Evolutionary conservation across 2,329 filamentous ascomycete species (phyloP).

Genomic region (Nakataea oryzae): DNA sequence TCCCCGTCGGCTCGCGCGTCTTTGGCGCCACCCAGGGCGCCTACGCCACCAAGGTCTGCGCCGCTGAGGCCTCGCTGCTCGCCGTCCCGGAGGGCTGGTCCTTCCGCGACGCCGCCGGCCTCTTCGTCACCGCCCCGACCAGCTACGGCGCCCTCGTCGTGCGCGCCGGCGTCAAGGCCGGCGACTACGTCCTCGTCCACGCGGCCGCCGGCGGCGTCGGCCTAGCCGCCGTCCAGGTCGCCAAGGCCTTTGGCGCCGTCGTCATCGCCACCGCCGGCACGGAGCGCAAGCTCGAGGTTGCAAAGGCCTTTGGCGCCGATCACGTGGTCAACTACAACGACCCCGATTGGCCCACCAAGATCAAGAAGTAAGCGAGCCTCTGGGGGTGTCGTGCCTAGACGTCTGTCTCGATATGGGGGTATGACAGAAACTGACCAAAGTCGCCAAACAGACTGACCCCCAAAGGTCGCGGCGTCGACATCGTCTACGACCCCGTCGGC

Average conservation of each 20-base stretch:
- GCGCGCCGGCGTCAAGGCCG: slow-evolving; percentile 64
- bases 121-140: slow-evolving; percentile 89
- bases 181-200: slow-evolving; percentile 83
- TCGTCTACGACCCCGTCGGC: slow-evolving; percentile 91
- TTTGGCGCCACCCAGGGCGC: slow-evolving; percentile 83
- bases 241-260: slow-evolving; percentile 81
- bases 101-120: slow-evolving; percentile 72
- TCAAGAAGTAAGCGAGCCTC: slow-evolving; percentile 41
- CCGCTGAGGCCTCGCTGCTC: slow-evolving; percentile 55
- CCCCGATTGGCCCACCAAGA: slow-evolving; percentile 50
- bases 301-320: slow-evolving; percentile 73
- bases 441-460: slow-evolving; percentile 49
- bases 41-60: slow-evolving; percentile 68
- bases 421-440: not conserved
- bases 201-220: slow-evolving; percentile 89
- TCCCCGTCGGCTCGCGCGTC: slow-evolving; percentile 68
- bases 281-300: slow-evolving; percentile 68
- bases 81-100: slow-evolving; percentile 74
- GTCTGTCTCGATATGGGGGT: not conserved
- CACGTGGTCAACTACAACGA: slow-evolving; percentile 69
- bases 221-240: slow-evolving; percentile 81
- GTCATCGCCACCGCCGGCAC: slow-evolving; percentile 91
- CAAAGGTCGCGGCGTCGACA: slow-evolving; percentile 65
- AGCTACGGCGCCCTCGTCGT: slow-evolving; percentile 76
- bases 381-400: too few relatives aligned